Percentiles rank a stretch among this genome's conserved stretches.
Evolutionary conservation across 345 rosid genomes (phyloP).

Genomic region (Boechera divaricarpa): DNA sequence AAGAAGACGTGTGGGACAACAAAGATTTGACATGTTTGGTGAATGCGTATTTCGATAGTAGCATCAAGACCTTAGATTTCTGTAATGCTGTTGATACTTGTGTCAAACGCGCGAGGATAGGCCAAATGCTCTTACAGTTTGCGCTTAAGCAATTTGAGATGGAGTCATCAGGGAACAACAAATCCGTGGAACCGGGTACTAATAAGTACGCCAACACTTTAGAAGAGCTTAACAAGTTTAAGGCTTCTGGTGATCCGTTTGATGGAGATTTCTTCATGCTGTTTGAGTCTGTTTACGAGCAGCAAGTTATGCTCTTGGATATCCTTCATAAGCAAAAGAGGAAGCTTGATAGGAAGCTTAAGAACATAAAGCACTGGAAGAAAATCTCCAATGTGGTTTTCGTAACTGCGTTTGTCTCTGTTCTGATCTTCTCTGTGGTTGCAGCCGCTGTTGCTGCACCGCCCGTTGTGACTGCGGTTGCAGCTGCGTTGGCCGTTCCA

Average conservation of each 20-base stretch:
- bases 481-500: slow-evolving; percentile 74
- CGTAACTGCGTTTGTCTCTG: slow-evolving; percentile 71
- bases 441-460: slow-evolving; percentile 92
- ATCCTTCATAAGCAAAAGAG: slow-evolving; percentile 54
- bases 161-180: slow-evolving; percentile 42
- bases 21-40: slow-evolving; percentile 64
- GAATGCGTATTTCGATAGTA: slow-evolving; percentile 74
- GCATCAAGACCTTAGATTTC: slow-evolving; percentile 73
- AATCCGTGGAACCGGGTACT: slow-evolving; percentile 36
- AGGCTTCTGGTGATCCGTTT: slow-evolving; percentile 78
- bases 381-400: slow-evolving; percentile 75
- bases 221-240: slow-evolving; percentile 67
- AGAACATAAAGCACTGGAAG: slow-evolving; percentile 74
- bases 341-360: slow-evolving; percentile 77
- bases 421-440: slow-evolving; percentile 78
- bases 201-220: slow-evolving; percentile 63
- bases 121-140: slow-evolving; percentile 64
- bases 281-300: slow-evolving; percentile 58
- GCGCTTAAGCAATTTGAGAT: slow-evolving; percentile 67
- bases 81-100: slow-evolving; percentile 69
- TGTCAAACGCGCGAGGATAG: slow-evolving; percentile 63
- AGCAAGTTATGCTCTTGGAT: slow-evolving; percentile 61
- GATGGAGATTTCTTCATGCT: slow-evolving; percentile 63
- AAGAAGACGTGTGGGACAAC: slow-evolving; percentile 76
- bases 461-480: slow-evolving; percentile 69